Evolutionary conservation across 108 stramenopile genomes (phyloP).

Genomic region (Cyclotella kingstonii): DNA sequence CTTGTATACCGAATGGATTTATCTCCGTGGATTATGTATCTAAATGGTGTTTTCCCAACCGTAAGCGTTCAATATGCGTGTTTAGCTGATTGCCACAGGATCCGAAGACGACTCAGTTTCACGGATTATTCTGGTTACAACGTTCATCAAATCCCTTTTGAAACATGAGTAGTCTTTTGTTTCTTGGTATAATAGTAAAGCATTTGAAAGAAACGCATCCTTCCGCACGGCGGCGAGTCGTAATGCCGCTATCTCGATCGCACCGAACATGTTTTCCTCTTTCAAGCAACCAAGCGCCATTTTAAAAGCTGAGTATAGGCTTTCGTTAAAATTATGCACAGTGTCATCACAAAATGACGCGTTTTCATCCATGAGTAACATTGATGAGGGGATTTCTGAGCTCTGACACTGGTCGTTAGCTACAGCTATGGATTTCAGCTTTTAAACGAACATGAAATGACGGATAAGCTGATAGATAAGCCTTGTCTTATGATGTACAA

Average conservation of each 20-base stretch:
- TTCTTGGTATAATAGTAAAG: conserved; percentile 2
- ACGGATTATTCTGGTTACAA: background rate
- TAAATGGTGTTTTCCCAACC: too few species aligned
- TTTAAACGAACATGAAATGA: background rate
- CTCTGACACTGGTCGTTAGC: too few species aligned
- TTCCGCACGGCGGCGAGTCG: conserved; percentile 32
- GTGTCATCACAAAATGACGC: background rate
- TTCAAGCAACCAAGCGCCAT: conserved; percentile 5
- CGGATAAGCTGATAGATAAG: background rate
- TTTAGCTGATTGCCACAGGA: too few species aligned
- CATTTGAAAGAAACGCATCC: conserved; percentile 11
- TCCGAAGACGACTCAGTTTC: too few species aligned
- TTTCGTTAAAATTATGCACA: background rate
- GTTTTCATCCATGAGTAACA: background rate
- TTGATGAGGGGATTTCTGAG: background rate
- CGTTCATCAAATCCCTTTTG: conserved; percentile 3
- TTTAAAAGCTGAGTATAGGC: background rate
- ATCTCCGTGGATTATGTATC: too few species aligned
- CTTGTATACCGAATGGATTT: too few species aligned
- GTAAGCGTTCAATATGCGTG: too few species aligned
- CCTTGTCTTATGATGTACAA: background rate
- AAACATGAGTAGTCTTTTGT: background rate
- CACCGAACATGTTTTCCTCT: conserved; percentile 13
- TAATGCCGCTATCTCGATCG: conserved; percentile 26
- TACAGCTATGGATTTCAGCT: too few species aligned